These are phyloP conservation scores for Rutstroemia sp. DNA, from an alignment of 2,329 filamentous ascomycete species.

Conservation along the genomic window DNA sequence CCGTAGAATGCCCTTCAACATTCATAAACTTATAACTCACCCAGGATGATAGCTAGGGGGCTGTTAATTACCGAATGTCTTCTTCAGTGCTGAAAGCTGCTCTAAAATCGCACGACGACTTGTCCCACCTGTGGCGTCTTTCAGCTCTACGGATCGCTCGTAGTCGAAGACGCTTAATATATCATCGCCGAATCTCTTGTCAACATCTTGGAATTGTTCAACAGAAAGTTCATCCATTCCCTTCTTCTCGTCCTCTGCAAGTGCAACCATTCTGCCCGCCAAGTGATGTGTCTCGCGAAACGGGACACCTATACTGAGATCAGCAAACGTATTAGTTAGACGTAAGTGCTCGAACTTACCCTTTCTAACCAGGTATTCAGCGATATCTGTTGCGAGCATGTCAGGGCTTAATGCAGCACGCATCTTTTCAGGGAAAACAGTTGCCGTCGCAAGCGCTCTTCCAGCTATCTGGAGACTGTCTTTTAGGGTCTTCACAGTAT, in stretches of 20 bases:
- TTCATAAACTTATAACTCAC: no score
- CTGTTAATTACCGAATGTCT: no score
- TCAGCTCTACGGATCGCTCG: conserved; percentile 73
- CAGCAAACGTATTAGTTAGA: no score
- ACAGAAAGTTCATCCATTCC: conserved; percentile 62
- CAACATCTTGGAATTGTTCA: conserved; percentile 60
- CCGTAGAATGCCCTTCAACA: no score
- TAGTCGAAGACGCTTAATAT: conserved; percentile 70
- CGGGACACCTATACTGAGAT: conserved; percentile 48
- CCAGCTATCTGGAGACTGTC: conserved; percentile 80
- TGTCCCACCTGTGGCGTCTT: conserved; percentile 69
- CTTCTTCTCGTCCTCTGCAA: conserved; percentile 57
- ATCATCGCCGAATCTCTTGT: conserved; percentile 63
- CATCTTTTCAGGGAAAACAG: conserved; percentile 68
- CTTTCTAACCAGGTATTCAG: conserved; percentile 53
- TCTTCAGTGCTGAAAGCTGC: conserved; percentile 49
- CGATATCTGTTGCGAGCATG: conserved; percentile 64
- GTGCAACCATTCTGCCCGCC: conserved; percentile 63
- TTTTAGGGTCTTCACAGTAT: conserved; percentile 72
- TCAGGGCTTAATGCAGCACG: conserved; percentile 67
- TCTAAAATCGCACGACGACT: conserved; percentile 60
- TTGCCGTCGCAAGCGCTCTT: conserved; percentile 69
- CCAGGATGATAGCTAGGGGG: no score
- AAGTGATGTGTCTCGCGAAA: conserved; percentile 80
- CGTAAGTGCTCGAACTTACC: no score